Base-by-base conservation (phyloP, 768 basidiomycete species). In the Naganishia vishniacii region DNA sequence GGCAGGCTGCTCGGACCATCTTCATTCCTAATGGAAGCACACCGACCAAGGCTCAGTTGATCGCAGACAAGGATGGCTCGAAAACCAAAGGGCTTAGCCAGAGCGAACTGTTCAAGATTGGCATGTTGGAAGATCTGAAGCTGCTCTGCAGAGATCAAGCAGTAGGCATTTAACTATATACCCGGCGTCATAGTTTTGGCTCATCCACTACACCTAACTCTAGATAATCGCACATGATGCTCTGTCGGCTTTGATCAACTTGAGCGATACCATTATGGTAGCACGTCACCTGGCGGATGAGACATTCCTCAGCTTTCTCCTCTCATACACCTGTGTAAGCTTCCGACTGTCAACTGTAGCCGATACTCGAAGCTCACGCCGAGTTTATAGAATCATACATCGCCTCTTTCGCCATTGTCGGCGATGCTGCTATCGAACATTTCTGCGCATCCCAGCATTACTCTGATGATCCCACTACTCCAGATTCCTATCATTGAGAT, bases 351-450 rank as follows among this genome's bases (percentile, higher is more conserved):
- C n/a, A n/a, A n/a, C n/a, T n/a, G n/a, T n/a, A n/a, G n/a, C n/a
- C n/a, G n/a, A n/a, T n/a, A n/a, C n/a, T n/a, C 18, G 32, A 53
- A 12, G 20, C 3, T 20, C 11, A 37, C 49, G 4, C n/a, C 32
- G 18, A 7, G 3, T 34, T n/a, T 4, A 9, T 70, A 97, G 92
- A 88, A 91, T 77, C 87, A 89, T n/a, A 84, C 87, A 65, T 85
- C 93, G 11, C 85, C 87, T 63, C 86, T 97, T 28, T 91, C 91
- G 34, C 93, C 97, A 80, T 84, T 98, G 20, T 91, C 92, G 3
- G 83, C 90, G n/a, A 98, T 98, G 94, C 81, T 97, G 1, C 82
- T 98, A 11, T 94, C 92, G n/a, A 98, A 98, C 79, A 79, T 95
- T 34, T 88, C 91, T 9, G 83, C 88, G 4, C 85, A 88, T 46